Base-by-base conservation (phyloP, 2,329 filamentous ascomycete species). In the Pseudogymnoascus sp. region DNA sequence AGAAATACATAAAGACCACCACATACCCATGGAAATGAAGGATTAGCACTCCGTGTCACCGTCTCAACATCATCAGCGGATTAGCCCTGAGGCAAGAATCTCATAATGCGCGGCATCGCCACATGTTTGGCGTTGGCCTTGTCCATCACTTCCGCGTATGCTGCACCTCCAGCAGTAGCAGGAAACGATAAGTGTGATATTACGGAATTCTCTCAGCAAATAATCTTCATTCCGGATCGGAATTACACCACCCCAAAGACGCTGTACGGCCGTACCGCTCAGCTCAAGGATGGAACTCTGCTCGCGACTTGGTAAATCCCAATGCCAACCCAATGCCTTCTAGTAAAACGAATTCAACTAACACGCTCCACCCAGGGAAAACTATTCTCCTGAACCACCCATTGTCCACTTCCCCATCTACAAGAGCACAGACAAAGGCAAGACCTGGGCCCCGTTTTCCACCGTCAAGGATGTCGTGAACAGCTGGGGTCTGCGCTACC, bases 401-500 rank as follows among this genome's bases (percentile, higher is more conserved):
- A 36, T 68, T 1, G 68, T 71, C 30, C 76, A 74, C 65, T 85
- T 83, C 68, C 84, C 80, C 60, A 79, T 83, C 65, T 81, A 76
- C 67, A 72, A 75, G 64, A 83, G 79, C 38, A 73, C 68, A n/a
- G 81, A 86, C 67, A 73, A 76, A 36, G 83, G 84, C 11, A 68
- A 76, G 59, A 84, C 80, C 1, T 90, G 87, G 87, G 76, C 77
- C 14, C 80, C 87, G 69, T 76, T 88, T 58, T 83, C 85, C 4
- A 78, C 78, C 14, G 82, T 90, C 8, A 75, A 82, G 12, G 87
- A 90, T 69, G 78, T 81, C 57, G 82, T 81, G 30, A 86, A 88
- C 65, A 80, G 80, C 41, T 85, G 82, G 75, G 87, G 87, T 18
- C 71, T 89, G 60, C 80, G 85, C 30, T 89, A 88, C 68, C 88